phyloP scores from a whole-genome alignment of 2,329 filamentous ascomycete genomes.

The Xylariaceae sp. region DNA sequence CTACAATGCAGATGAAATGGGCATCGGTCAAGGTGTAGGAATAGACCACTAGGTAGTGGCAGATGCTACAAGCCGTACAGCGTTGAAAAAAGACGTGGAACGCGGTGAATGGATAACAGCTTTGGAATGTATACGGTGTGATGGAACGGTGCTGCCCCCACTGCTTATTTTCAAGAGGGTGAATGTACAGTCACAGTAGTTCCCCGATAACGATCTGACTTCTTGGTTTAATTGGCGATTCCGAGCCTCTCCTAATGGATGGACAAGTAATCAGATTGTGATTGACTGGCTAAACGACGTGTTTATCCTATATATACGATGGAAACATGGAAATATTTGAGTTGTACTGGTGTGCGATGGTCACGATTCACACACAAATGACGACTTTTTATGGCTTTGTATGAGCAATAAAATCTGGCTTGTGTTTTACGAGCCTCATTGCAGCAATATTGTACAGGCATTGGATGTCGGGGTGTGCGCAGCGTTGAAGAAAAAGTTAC shows the following conservation, averaged over 20 bases:
- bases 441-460: neutral
- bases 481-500: constrained; percentile 1
- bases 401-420: neutral
- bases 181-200: constrained; percentile 1
- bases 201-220: neutral
- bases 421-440: constrained; percentile 5
- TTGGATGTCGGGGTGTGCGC: constrained; percentile 3
- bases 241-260: neutral
- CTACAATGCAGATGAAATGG: neutral
- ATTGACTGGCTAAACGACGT: constrained; percentile 1
- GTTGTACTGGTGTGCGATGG: constrained; percentile 3
- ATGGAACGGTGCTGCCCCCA: neutral
- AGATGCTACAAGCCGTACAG: neutral
- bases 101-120: constrained; percentile 1
- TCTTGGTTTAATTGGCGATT: constrained; percentile 1
- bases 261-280: constrained; percentile 3
- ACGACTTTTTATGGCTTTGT: neutral
- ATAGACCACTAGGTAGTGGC: neutral
- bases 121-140: neutral
- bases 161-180: neutral
- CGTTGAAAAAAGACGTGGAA: constrained; percentile 2
- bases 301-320: constrained; percentile 2
- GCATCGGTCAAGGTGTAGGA: neutral
- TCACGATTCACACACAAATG: too few relatives aligned
- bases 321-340: neutral